Base-by-base conservation (phyloP, 129 eudicot species). In the Artemisia argyi region DNA sequence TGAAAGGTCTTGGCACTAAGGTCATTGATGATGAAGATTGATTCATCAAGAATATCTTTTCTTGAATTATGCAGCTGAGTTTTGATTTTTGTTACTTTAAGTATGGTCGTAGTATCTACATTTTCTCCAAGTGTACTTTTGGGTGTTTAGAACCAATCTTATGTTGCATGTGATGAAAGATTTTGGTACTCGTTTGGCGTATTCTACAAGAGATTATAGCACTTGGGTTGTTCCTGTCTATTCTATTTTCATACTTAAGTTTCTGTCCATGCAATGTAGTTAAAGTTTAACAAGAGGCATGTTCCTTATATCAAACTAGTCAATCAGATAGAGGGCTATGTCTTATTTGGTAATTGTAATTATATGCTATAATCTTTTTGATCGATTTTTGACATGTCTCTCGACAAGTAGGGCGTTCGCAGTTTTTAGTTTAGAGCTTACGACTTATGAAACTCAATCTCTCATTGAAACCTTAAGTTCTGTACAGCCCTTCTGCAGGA, bases 1-100 rank as follows among this genome's bases (percentile, higher is more conserved):
- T 88, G 62, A 85, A 85, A 88, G 88, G 90, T 3, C 86, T 85
- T 28, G 90, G 95, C 65, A 85, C 95, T 62, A 79, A 77, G 62
- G 68, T 85, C 50, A 85, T 88, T 47, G 95, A 88, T 65, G 95
- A 87, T 63, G 95, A 88, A 55, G 84, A 82, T 53, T 82, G 77
- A 70, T 78, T 72, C 18, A 55, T 66, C 22, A 2, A 58, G 4
- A 68, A 22, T 3, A 4, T 15, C 15, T 72, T 73, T 68, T 66
- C 62, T 63, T 61, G 48, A 65, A 19, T 11, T 64, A 16, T 75
- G 64, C 57, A 51, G 73, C 17, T 48, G 69, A 67, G 78, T 71
- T 73, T 65, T 49, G 52, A 50, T 39, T 14, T 71, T 71, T 81
- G 54, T 58, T 66, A 50, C 61, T 20, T 64, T 65, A 50, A 46